Base-by-base conservation (phyloP, 176 grass and related monocot species). In the Tillandsia fasciculata region DNA sequence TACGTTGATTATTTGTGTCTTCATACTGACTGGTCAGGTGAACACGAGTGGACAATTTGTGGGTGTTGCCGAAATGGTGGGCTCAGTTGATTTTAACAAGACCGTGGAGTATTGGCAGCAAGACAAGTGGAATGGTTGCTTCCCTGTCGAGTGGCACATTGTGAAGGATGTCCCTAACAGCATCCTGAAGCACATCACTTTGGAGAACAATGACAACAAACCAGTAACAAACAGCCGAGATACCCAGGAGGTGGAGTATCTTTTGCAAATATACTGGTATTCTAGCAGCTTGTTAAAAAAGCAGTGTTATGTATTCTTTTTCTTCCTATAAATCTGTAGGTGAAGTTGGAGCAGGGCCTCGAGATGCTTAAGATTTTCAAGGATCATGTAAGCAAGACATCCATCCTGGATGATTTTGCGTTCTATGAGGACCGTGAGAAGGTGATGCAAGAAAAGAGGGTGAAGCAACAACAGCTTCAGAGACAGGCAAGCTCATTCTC, bases 51-150 rank as follows among this genome's bases (percentile, higher is more conserved):
- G 92, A 53, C 92, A 96, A 72, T 96, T 92, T 81, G 81, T 96
- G 69, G 92, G 92, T 73, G 72, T 96, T 70, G 88, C 92, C 7
- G 88, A 96, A 80, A 96, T 96, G 92, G 49, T 79, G 8, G 92
- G 92, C 53, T 81, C 81, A 58, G 88, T 96, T 66, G 88, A 96
- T 72, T 96, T 96, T 74, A 88, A 90, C 67, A 92, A 96, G 77
- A 92, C 88, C 3, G 81, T 96, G 11, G 92, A 96, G 47, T 96
- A 96, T 70, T 96, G 92, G 92, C 88, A 89, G 87, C 92, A 96
- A 80, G 92, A 96, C 75, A 96, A 96, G 73, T 96, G 88, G 92
- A 89, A 83, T 78, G 88, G 92, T 27, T 96, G 92, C 61, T 92
- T 96, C 74, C 79, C 83, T 51, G 76, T 96, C 26, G 92, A 92